Conservation (phyloP, 768 basidiomycete species). For the Rhizopogon vesiculosus region DNA sequence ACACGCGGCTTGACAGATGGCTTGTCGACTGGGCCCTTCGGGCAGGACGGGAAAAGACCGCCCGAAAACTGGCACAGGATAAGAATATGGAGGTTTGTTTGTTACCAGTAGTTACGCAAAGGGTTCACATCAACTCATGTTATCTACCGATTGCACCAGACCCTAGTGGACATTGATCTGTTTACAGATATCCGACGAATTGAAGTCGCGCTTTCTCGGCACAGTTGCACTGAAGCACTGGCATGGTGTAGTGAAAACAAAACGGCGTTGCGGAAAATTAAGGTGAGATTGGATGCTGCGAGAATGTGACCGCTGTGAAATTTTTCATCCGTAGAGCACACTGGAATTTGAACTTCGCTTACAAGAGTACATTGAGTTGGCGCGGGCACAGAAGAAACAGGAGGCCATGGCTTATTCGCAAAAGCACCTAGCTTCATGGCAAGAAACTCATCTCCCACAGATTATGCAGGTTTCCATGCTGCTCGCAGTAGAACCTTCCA, state of each 20-base stretch:
- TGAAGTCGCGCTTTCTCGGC: conserved; percentile 67
- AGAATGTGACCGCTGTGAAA: conserved; percentile 6
- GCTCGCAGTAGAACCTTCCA: conserved; percentile 69
- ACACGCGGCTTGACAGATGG: conserved; percentile 80
- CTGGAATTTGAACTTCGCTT: conserved; percentile 95
- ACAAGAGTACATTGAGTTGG: conserved; percentile 95
- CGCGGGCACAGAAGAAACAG: conserved; percentile 53
- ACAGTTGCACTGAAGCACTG: conserved; percentile 86
- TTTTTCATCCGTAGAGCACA: conserved; percentile 57
- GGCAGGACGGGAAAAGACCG: conserved; percentile 72
- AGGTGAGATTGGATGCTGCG: conserved; percentile 40
- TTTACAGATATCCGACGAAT: conserved; percentile 88
- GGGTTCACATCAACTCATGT: background rate
- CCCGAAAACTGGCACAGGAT: conserved; percentile 69
- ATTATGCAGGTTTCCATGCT: conserved; percentile 74
- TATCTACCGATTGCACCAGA: conserved; percentile 35
- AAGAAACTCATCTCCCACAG: conserved; percentile 73
- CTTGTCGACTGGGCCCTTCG: conserved; percentile 91
- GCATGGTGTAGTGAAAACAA: conserved; percentile 98
- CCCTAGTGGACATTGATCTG: conserved; percentile 85
- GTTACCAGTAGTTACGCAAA: background rate
- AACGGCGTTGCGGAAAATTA: conserved; percentile 84
- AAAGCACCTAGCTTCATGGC: conserved; percentile 80
- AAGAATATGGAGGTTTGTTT: conserved; percentile 71
- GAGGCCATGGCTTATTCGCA: conserved; percentile 84